These are phyloP conservation scores for Coemansia sp. DNA, from an alignment of 192 early-diverging fungal genomes.

Conservation along the genomic window DNA sequence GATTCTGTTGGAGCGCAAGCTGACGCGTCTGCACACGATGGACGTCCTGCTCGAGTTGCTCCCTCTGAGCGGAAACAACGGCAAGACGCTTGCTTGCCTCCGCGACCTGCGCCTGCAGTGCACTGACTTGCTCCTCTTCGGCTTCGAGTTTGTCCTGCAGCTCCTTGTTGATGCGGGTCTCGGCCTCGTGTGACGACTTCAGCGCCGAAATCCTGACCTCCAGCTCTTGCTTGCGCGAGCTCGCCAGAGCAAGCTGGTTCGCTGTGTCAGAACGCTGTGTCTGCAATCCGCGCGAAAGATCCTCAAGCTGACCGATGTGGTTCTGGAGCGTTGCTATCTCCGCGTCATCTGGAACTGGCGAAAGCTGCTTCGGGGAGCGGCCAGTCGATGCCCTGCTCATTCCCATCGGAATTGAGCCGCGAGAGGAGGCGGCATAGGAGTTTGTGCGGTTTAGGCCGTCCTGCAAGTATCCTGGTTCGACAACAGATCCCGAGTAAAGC, in stretches of 20 bases:
- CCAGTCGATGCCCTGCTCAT: slow-evolving; percentile 30
- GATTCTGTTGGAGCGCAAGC: slow-evolving; percentile 32
- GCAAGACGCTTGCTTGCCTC: slow-evolving; percentile 38
- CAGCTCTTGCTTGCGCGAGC: slow-evolving; percentile 52
- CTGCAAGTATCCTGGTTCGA: slow-evolving; percentile 15
- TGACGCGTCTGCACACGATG: slow-evolving; percentile 50
- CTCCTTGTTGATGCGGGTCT: slow-evolving; percentile 52
- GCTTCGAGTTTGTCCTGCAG: slow-evolving; percentile 40
- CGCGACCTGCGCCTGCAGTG: slow-evolving; percentile 32
- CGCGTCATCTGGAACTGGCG: slow-evolving; percentile 25
- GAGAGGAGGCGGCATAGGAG: slow-evolving; percentile 27
- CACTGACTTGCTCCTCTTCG: slow-evolving; percentile 33
- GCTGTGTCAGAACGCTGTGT: slow-evolving; percentile 37
- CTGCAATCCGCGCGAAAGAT: slow-evolving; percentile 44
- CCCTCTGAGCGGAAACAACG: slow-evolving; percentile 39
- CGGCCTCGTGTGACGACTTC: slow-evolving; percentile 51
- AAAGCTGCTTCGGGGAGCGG: slow-evolving; percentile 28
- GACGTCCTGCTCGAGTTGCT: slow-evolving; percentile 43
- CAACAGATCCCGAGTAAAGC: slow-evolving; percentile 29
- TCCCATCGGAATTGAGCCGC: slow-evolving; percentile 10
- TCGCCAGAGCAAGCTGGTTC: slow-evolving; percentile 28
- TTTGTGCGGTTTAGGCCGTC: slow-evolving; percentile 36
- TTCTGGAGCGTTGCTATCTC: slow-evolving; percentile 35
- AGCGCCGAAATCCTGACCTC: slow-evolving; percentile 41
- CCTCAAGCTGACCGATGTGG: slow-evolving; percentile 46